These are phyloP conservation scores for Malassezia cuniculi DNA, from an alignment of 1,284 basidiomycete genomes.

Conservation along the genomic window DNA sequence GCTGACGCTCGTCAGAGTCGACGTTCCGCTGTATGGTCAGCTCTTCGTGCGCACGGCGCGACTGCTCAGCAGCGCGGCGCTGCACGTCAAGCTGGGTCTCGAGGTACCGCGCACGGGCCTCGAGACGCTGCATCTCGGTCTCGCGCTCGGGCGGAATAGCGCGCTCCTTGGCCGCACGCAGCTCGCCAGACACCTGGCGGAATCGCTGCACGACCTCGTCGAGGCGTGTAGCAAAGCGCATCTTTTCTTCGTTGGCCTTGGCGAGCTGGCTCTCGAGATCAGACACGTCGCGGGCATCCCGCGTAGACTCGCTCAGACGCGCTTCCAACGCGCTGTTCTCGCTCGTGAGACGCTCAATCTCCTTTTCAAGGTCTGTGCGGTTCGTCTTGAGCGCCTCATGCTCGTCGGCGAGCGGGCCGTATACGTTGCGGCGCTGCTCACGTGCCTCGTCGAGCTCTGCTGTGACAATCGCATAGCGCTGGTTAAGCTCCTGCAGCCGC, in stretches of 20 bases:
- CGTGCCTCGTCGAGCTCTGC: neutral
- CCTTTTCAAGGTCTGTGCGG: neutral
- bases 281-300: too few species aligned
- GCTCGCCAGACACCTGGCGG: neutral
- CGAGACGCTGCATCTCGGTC: neutral
- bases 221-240: neutral
- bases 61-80: constrained; percentile 6
- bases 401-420: neutral
- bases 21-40: constrained; percentile 27
- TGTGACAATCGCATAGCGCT: neutral
- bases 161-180: neutral
- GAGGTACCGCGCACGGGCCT: constrained; percentile 6
- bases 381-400: neutral
- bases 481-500: neutral
- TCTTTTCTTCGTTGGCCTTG: constrained; percentile 1
- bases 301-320: too few species aligned
- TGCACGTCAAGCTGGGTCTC: constrained; percentile 11
- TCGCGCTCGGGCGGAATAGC: neutral
- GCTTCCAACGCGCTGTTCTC: too few species aligned
- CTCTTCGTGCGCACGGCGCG: constrained; percentile 22
- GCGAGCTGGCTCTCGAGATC: too few species aligned
- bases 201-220: constrained; percentile 5
- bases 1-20: constrained; percentile 29
- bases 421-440: neutral
- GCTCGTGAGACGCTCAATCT: too few species aligned